These are phyloP conservation scores for Claviceps paspali DNA, from an alignment of 2,329 filamentous ascomycete species.

Conservation along the genomic window DNA sequence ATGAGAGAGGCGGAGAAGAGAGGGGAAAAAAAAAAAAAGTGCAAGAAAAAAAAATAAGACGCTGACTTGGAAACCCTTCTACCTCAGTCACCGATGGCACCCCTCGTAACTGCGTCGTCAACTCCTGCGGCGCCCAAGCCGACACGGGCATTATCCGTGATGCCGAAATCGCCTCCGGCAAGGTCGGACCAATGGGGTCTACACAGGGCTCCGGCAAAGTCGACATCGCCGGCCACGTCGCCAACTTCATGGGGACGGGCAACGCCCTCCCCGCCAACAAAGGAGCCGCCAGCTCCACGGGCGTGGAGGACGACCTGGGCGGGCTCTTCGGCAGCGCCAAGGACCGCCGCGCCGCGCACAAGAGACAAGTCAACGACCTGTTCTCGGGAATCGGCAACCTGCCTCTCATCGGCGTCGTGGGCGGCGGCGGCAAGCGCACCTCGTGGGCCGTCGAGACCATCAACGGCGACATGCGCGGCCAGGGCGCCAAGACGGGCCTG, in stretches of 20 bases:
- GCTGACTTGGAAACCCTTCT: background rate
- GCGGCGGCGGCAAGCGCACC: background rate
- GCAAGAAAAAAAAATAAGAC: no score
- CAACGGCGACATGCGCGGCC: background rate
- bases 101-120: conserved; percentile 5
- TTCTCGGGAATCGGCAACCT: conserved; percentile 6
- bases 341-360: conserved; percentile 10
- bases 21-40: no score
- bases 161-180: conserved; percentile 2
- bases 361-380: conserved; percentile 16
- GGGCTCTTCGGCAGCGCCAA: conserved; percentile 7
- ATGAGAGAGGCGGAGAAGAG: no score
- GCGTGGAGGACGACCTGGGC: conserved; percentile 27
- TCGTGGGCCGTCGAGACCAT: conserved; percentile 1
- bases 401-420: background rate
- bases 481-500: conserved; percentile 2
- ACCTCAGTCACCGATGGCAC: conserved; percentile 4
- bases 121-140: conserved; percentile 5
- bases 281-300: conserved; percentile 13
- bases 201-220: conserved; percentile 4
- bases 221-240: conserved; percentile 1
- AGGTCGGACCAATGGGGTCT: conserved; percentile 3
- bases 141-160: conserved; percentile 6
- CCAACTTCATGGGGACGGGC: conserved; percentile 5
- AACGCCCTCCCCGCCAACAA: background rate